Conservation (phyloP, 1,284 basidiomycete species). For the Trametes hirsuta region DNA sequence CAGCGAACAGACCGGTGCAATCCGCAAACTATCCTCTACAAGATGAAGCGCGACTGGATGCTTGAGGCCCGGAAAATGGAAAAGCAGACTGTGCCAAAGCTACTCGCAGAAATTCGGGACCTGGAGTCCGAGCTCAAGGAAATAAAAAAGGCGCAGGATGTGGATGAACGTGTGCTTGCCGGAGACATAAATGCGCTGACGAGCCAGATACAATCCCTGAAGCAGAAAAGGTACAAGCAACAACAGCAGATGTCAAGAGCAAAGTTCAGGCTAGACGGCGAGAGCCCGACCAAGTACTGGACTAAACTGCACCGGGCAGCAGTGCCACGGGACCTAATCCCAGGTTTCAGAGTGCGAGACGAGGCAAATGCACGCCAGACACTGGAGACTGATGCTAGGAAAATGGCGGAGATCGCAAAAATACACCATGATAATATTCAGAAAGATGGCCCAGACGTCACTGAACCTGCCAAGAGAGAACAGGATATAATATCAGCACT, state of each 20-base stretch:
- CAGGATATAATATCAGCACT: not conserved
- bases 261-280: slow-evolving; percentile 29
- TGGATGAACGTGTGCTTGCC: too few species aligned
- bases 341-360: not conserved
- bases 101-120: too few species aligned
- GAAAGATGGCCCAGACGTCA: slow-evolving; percentile 4
- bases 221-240: not conserved
- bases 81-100: too few species aligned
- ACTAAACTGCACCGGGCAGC: slow-evolving; percentile 21
- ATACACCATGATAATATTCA: not conserved
- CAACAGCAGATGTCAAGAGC: not conserved
- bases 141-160: too few species aligned
- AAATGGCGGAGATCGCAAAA: slow-evolving; percentile 10
- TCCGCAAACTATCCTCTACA: slow-evolving; percentile 5
- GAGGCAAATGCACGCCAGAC: too few species aligned
- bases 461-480: not conserved
- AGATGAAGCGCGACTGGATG: too few species aligned
- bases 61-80: too few species aligned
- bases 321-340: not conserved
- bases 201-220: not conserved
- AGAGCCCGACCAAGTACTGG: slow-evolving; percentile 39
- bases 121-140: too few species aligned
- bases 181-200: too few species aligned
- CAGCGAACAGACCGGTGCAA: not conserved
- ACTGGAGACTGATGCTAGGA: not conserved